phyloP scores from a whole-genome alignment of 768 basidiomycete genomes.

The Lentinula sp. region DNA sequence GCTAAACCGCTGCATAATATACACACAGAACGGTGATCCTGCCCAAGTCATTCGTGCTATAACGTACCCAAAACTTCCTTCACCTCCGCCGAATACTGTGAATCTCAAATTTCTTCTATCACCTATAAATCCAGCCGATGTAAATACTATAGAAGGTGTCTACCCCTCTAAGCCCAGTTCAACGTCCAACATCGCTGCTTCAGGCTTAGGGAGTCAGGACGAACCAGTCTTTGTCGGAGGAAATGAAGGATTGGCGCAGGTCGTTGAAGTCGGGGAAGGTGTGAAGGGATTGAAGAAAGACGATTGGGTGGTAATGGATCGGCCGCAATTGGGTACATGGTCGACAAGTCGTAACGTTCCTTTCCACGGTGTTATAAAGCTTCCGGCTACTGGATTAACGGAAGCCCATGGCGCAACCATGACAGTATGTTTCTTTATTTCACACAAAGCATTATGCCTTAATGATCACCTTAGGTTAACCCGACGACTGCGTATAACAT shows the following conservation, averaged over 20 bases:
- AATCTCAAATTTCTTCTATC: conserved; percentile 66
- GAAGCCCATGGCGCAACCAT: conserved; percentile 71
- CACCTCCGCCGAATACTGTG: conserved; percentile 49
- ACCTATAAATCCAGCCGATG: conserved; percentile 77
- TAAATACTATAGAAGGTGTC: conserved; percentile 79
- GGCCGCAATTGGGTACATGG: conserved; percentile 75
- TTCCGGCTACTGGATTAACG: conserved; percentile 44
- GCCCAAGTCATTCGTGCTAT: conserved; percentile 48
- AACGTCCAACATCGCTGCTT: conserved; percentile 25
- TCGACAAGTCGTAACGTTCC: conserved; percentile 46
- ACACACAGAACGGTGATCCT: conserved; percentile 55
- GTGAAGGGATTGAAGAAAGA: conserved; percentile 41
- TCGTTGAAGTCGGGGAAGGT: conserved; percentile 53
- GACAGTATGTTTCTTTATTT: conserved; percentile 38
- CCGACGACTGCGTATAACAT: conserved; percentile 82
- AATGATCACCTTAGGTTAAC: conserved; percentile 49
- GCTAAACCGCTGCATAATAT: conserved; percentile 61
- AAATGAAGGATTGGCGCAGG: conserved; percentile 71
- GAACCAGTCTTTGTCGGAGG: conserved; percentile 56
- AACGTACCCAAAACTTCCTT: conserved; percentile 44
- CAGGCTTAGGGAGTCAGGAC: conserved; percentile 24
- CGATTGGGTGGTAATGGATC: conserved; percentile 74
- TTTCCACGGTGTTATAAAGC: conserved; percentile 51
- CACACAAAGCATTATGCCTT: background rate
- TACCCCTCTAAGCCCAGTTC: conserved; percentile 61